A percentile compares a stretch with the other conserved stretches of the same genome.
Conservation (phyloP, 306 rosid species). For the Vigna radiata region DNA sequence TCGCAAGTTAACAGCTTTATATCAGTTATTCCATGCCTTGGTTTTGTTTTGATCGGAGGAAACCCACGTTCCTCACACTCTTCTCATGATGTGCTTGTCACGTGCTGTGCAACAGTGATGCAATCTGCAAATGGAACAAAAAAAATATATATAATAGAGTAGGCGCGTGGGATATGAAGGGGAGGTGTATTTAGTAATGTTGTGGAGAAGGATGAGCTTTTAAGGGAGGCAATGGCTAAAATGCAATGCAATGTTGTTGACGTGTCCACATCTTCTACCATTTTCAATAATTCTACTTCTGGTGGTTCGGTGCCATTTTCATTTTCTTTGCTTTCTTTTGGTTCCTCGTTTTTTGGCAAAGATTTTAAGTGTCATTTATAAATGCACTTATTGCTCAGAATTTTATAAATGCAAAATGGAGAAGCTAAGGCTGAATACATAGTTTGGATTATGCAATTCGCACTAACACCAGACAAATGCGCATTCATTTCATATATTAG, state of each 20-base stretch:
- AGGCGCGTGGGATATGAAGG: slow-evolving; percentile 37
- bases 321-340: neutral
- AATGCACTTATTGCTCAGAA: neutral
- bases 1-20: slow-evolving; percentile 41
- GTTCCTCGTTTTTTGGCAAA: slow-evolving; percentile 24
- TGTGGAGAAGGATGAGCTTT: slow-evolving; percentile 44
- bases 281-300: slow-evolving; percentile 38
- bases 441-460: neutral
- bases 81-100: slow-evolving; percentile 29
- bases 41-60: neutral
- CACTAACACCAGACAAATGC: no score
- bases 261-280: slow-evolving; percentile 45
- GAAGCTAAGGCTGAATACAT: no score
- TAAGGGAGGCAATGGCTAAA: slow-evolving; percentile 48
- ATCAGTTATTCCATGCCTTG: slow-evolving; percentile 33
- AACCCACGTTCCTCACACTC: slow-evolving; percentile 16
- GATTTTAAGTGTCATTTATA: neutral
- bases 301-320: slow-evolving; percentile 40
- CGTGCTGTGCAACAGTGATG: slow-evolving; percentile 31
- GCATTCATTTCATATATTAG: neutral
- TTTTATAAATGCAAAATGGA: neutral
- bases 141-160: neutral
- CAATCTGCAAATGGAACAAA: neutral
- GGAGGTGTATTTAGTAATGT: slow-evolving; percentile 21
- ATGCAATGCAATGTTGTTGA: slow-evolving; percentile 36